Evolutionary conservation across 2,329 filamentous ascomycete genomes (phyloP), one percentile per base, ranked within the genome.

Genomic region (Phyllosticta citrichinensis): DNA sequence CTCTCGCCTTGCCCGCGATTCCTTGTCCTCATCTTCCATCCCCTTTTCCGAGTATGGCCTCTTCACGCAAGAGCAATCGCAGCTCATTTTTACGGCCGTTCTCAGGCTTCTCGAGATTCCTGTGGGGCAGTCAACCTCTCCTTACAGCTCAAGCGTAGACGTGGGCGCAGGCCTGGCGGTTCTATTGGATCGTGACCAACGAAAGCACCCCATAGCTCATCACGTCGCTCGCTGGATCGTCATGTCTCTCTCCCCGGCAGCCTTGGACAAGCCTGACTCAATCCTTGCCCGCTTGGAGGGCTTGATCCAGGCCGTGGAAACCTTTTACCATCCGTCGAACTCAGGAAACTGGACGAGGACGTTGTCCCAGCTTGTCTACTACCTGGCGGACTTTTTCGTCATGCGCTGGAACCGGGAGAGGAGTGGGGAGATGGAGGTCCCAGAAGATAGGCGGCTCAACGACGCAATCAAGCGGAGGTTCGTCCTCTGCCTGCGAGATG

Each of bases 271-370:
- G n/a, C 81, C 87, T 30, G 87, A 87, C 60, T 97, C 92, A 0
- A 84, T 96, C 52, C 76, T 99, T 68, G 84, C 87, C 35, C 90
- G 89, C 65, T 81, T 99, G 5, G 93, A 99, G 73, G 93, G 90
- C 0, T 80, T 99, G 58, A 88, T 99, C 66, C 89, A 97, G 73
- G 94, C 92, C 2, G 88, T 97, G 55, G 94, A 99, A 73, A 99
- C 94, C 0, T 99, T 99, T 74, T 99, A 97, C 79, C 94, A 99
- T 69, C 94, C 94, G 2, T 99, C 94, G 2, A 99, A 99, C 73
- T 89, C 93, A 58, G 94, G 94, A 14, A 79, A 79, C 14, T 99
- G 94, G 94, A 96, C 93, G 1, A 91, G 86, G 68, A 88, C 93
- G 65, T 78, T 99, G 52, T 88, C 91, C 2, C 93, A 97, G 73